Evolutionary conservation across 2,329 filamentous ascomycete species (phyloP).

Genomic region (Neospermospora avenae): DNA sequence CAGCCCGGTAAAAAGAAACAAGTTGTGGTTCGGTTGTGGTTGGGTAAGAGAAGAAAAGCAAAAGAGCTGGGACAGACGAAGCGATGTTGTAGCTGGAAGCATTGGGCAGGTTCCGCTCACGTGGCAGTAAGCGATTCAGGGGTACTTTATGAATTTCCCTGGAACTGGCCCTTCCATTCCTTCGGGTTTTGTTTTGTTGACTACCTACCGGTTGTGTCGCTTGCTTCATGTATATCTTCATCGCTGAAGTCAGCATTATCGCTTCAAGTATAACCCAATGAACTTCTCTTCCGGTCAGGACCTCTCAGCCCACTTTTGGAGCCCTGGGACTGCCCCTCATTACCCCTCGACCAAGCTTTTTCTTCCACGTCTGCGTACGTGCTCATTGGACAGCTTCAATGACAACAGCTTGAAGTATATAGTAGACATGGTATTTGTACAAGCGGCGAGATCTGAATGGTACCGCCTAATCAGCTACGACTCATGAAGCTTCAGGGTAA

Average conservation of each 20-base stretch:
- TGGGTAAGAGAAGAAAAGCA: background rate
- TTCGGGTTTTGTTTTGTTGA: too few relatives aligned
- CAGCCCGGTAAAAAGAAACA: background rate
- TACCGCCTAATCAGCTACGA: background rate
- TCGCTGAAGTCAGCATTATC: too few relatives aligned
- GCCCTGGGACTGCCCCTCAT: constrained; percentile 5
- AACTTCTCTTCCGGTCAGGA: background rate
- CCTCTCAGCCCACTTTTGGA: background rate
- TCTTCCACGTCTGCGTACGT: background rate
- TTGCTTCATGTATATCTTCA: too few relatives aligned
- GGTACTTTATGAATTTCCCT: too few relatives aligned
- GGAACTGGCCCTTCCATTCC: too few relatives aligned
- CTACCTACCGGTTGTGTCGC: too few relatives aligned
- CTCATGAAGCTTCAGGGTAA: background rate
- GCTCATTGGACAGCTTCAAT: constrained; percentile 9
- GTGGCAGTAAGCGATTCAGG: too few relatives aligned
- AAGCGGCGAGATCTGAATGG: background rate
- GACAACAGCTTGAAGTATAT: background rate
- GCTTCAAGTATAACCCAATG: too few relatives aligned
- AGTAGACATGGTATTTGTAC: background rate
- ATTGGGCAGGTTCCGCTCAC: too few relatives aligned
- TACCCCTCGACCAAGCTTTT: constrained; percentile 9
- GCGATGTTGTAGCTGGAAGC: too few relatives aligned
- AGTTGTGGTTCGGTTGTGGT: too few relatives aligned
- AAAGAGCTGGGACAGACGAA: too few relatives aligned